Conservation (phyloP, 2,329 filamentous ascomycete genomes). For the Trichoderma oligosporum region DNA sequence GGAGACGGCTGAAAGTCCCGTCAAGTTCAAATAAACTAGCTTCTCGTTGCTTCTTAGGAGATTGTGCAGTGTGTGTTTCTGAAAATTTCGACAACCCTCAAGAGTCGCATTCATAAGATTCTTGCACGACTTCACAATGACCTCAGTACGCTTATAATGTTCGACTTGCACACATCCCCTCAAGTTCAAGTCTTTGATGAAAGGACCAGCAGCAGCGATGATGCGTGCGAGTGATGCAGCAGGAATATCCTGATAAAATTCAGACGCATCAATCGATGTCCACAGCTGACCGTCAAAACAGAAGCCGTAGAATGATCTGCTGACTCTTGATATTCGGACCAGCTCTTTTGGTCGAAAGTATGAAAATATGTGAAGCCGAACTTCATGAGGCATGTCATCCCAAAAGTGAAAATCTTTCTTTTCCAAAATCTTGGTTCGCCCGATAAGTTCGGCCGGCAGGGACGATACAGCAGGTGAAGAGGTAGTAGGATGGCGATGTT, state of each 20-base stretch:
- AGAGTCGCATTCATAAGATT: conserved; percentile 86
- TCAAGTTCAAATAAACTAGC: conserved; percentile 81
- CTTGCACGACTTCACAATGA: conserved; percentile 75
- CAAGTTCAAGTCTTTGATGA: conserved; percentile 85
- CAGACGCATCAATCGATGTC: conserved; percentile 76
- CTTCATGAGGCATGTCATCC: conserved; percentile 75
- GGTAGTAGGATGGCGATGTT: conserved; percentile 41
- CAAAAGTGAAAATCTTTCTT: conserved; percentile 62
- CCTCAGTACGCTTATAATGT: conserved; percentile 72
- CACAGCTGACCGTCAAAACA: conserved; percentile 96
- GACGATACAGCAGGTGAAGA: conserved; percentile 49
- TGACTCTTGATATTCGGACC: conserved; percentile 72
- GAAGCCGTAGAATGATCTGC: conserved; percentile 71
- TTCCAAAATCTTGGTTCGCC: conserved; percentile 39
- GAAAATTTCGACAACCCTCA: conserved; percentile 84
- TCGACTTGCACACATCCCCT: conserved; percentile 86
- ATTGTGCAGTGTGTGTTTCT: conserved; percentile 71
- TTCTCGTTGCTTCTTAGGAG: conserved; percentile 70
- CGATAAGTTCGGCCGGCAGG: conserved; percentile 54
- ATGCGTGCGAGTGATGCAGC: conserved; percentile 80
- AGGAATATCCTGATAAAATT: conserved; percentile 84
- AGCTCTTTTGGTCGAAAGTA: conserved; percentile 78
- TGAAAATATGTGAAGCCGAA: conserved; percentile 72
- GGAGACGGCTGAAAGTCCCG: conserved; percentile 72
- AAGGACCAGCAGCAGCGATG: conserved; percentile 79